phyloP scores from a whole-genome alignment of 768 basidiomycete species.

The Plicaturopsis crispa region DNA sequence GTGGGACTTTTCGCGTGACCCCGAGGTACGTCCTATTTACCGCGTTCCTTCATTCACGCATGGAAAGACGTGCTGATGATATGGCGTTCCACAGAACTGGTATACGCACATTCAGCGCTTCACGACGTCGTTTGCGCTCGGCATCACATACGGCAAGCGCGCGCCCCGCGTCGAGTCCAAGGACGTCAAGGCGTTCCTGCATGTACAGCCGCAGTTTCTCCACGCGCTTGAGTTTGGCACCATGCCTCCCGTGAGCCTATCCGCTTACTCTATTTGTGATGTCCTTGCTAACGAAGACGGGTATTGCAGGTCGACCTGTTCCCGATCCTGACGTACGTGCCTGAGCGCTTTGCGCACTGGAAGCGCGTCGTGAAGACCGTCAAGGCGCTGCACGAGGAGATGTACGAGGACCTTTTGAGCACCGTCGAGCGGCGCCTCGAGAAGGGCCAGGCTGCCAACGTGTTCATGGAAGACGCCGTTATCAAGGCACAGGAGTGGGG shows the following conservation, averaged over 20 bases:
- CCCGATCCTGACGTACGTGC: conserved; percentile 5
- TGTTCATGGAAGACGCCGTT: conserved; percentile 6
- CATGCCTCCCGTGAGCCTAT: conserved; percentile 4
- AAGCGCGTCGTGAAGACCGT: conserved; percentile 2
- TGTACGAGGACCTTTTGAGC: conserved; percentile 3
- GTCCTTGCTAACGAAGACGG: too few species aligned
- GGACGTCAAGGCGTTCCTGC: conserved; percentile 1
- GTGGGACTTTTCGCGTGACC: conserved; percentile 18
- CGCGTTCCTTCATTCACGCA: background rate
- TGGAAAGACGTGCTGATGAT: background rate
- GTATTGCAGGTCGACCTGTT: conserved; percentile 9
- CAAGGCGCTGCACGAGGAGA: conserved; percentile 2
- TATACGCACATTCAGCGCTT: conserved; percentile 21
- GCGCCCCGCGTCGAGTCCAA: background rate
- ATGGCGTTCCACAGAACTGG: conserved; percentile 14
- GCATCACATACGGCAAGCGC: conserved; percentile 13
- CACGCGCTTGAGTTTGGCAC: conserved; percentile 5
- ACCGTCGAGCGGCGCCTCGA: conserved; percentile 1
- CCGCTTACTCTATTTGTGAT: too few species aligned
- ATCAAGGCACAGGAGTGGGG: conserved; percentile 2
- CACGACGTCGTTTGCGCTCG: conserved; percentile 22
- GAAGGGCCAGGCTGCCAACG: background rate
- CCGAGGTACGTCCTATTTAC: conserved; percentile 19
- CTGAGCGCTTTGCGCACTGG: conserved; percentile 1
- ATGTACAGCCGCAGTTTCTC: conserved; percentile 4